Evolutionary conservation across 2,329 filamentous ascomycete genomes (phyloP).

Genomic region (Fusarium proliferatum): DNA sequence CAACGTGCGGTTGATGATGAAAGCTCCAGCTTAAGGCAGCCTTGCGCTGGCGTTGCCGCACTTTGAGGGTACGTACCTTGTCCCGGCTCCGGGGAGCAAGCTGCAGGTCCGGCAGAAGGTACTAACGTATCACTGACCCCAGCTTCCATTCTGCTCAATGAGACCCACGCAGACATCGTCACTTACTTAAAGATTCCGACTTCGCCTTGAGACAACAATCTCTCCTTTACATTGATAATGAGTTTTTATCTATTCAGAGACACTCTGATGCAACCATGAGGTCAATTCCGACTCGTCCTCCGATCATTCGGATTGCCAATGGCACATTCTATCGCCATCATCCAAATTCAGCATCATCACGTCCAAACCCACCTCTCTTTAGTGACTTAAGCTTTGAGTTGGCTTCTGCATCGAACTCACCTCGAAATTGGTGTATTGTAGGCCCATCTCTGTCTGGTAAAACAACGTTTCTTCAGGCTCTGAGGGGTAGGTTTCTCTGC

Average conservation of each 20-base stretch:
- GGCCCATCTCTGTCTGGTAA: constrained; percentile 83
- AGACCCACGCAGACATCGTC: constrained; percentile 30
- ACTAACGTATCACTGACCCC: constrained; percentile 5
- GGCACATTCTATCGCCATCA: constrained; percentile 86
- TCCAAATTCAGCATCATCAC: constrained; percentile 63
- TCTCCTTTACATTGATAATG: constrained; percentile 19
- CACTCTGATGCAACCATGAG: constrained; percentile 49
- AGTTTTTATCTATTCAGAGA: not conserved
- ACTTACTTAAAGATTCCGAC: constrained; percentile 35
- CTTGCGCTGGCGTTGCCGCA: constrained; percentile 37
- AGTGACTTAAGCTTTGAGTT: constrained; percentile 76
- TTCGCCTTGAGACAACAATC: constrained; percentile 19
- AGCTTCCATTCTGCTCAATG: not conserved
- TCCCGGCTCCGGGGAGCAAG: constrained; percentile 18
- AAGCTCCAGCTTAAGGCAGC: constrained; percentile 40
- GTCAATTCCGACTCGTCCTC: constrained; percentile 55
- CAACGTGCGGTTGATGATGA: constrained; percentile 35
- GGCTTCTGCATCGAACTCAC: constrained; percentile 62
- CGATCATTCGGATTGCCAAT: constrained; percentile 78
- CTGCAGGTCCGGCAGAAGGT: constrained; percentile 11
- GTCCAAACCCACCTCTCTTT: constrained; percentile 79
- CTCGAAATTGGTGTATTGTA: constrained; percentile 84
- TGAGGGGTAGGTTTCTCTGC: constrained; percentile 80
- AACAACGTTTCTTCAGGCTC: constrained; percentile 82
- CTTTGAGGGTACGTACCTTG: constrained; percentile 35